Conservation (phyloP, 208 protist species). For the Crithidia sp. region DNA sequence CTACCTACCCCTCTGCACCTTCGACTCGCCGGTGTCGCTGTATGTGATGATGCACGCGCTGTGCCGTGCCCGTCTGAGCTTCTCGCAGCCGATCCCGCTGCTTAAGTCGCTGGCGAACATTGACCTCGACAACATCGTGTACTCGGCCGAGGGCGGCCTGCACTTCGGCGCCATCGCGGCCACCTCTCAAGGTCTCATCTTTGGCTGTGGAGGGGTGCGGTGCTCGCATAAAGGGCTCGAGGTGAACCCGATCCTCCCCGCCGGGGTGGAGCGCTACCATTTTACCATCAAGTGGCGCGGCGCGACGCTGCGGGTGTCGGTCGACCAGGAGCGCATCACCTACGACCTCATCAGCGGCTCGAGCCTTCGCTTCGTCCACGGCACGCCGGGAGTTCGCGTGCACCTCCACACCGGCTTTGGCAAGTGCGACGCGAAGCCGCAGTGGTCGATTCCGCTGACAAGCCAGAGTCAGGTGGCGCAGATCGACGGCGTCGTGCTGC, state of each 20-base stretch:
- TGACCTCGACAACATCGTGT: slow-evolving; percentile 89
- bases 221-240: slow-evolving; percentile 52
- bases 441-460: slow-evolving; percentile 61
- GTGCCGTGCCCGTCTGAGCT: slow-evolving; percentile 61
- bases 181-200: slow-evolving; percentile 65
- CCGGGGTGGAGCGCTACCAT: slow-evolving; percentile 63
- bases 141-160: slow-evolving; percentile 85
- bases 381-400: slow-evolving; percentile 63
- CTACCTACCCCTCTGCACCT: slow-evolving; percentile 85
- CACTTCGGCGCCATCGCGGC: slow-evolving; percentile 83
- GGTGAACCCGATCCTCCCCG: slow-evolving; percentile 78
- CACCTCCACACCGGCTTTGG: slow-evolving; percentile 84
- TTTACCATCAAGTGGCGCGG: slow-evolving; percentile 87
- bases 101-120: slow-evolving; percentile 77
- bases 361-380: slow-evolving; percentile 87
- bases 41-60: slow-evolving; percentile 75
- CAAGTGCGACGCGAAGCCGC: slow-evolving; percentile 33
- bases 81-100: slow-evolving; percentile 76
- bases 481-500: slow-evolving; percentile 87
- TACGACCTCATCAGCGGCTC: slow-evolving; percentile 84
- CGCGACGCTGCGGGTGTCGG: slow-evolving; percentile 59
- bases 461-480: slow-evolving; percentile 47
- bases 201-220: slow-evolving; percentile 78
- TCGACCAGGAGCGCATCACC: slow-evolving; percentile 63
- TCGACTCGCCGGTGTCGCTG: slow-evolving; percentile 84